phyloP scores from a whole-genome alignment of 306 rosid species.

The Cyamopsis tetragonoloba region DNA sequence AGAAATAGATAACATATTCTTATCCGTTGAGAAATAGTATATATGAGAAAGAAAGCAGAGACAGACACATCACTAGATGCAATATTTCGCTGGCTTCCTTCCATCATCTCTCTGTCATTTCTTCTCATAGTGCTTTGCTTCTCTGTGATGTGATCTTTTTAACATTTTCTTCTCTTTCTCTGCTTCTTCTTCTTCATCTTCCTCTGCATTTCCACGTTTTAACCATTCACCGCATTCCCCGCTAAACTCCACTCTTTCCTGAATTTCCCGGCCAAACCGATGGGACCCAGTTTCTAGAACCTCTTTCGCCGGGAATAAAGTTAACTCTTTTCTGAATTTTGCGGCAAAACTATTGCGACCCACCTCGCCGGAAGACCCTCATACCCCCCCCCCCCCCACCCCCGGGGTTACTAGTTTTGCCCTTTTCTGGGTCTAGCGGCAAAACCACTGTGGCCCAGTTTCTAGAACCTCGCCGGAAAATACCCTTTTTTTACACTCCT shows the following conservation, averaged over 20 bases:
- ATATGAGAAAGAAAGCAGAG: background rate
- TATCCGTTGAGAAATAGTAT: no score
- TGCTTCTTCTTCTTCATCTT: background rate
- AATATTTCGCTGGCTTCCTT: background rate
- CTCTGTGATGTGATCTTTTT: no score
- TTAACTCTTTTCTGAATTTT: background rate
- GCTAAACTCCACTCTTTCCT: background rate
- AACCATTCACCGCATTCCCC: background rate
- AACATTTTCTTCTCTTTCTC: background rate
- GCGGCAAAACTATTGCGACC: background rate
- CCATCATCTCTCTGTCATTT: background rate
- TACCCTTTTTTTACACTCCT: background rate
- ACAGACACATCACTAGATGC: background rate
- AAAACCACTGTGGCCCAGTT: background rate
- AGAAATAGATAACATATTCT: no score
- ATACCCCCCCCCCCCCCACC: no score
- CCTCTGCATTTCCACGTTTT: background rate
- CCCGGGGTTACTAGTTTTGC: background rate
- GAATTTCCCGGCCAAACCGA: slow-evolving; percentile 14
- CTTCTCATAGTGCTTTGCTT: background rate
- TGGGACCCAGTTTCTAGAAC: slow-evolving; percentile 17
- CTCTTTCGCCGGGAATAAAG: background rate
- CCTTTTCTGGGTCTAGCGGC: background rate
- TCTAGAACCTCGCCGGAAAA: slow-evolving; percentile 1
- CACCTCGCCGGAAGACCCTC: background rate